Evolutionary conservation across 2,329 filamentous ascomycete species (phyloP), one percentile per base, ranked within the genome.

Genomic region (Allantophomopsis lycopodina): DNA sequence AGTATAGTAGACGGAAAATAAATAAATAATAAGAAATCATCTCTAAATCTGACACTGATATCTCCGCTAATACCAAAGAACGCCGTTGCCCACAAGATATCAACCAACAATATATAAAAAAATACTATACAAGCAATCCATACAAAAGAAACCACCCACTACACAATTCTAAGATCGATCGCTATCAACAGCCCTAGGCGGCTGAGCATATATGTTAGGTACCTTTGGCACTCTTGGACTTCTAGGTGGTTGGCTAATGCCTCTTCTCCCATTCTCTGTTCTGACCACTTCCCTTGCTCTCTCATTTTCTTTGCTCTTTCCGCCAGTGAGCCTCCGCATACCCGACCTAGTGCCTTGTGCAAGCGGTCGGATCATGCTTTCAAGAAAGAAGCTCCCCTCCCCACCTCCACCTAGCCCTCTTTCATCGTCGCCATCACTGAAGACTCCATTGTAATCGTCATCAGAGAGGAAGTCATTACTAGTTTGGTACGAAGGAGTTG

Each of bases 401-500:
- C 47, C 47, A 2, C 46, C 35, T 7, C 44, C 34, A 13, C 47
- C 35, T 4, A 45, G 34, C 6, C 50, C 36, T 51, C 68, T 47
- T 57, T 77, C 64, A 49, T 77, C 64, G 56, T 87, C 83, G 12
- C 77, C 77, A 47, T 95, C 89, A 0, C 85, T 94, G 48, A 89
- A 80, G 0, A 82, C 70, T 38, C 83, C 83, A 33, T 84, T 79
- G 34, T 71, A 66, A 48, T 94, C 87, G 42, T 94, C 86, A 42
- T 93, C 82, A 0, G 81, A 85, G 2, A 77, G 65, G 37, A 83
- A 69, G 31, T 66, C 68, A 40, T 73, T 65, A 28, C 68, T 68
- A 10, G 65, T 57, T 45, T 76, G 66, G 49, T 73, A 69, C 7
- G 68, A 69, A 10, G 74, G 65, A 5, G 71, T 65, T 7, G 75